Base-by-base conservation (phyloP, 2,329 filamentous ascomycete genomes). In the Neurospora crassa region DNA sequence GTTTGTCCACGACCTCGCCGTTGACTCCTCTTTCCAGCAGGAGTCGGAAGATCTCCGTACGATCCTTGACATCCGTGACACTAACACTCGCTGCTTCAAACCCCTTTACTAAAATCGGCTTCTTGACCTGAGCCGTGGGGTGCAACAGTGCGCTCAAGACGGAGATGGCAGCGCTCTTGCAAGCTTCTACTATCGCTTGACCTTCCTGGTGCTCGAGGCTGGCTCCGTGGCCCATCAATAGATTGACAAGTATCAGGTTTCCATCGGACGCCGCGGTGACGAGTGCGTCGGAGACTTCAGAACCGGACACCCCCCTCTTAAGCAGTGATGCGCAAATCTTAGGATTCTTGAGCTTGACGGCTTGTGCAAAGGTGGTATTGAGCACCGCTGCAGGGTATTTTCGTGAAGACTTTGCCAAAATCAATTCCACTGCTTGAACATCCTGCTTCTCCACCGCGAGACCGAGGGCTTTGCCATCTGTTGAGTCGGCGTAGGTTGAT, bases 51-150 rank as follows among this genome's bases (percentile, higher is more conserved):
- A 89, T 80, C 29, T 81, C 81, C 0, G 83, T 83, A 2, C 86
- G 80, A 47, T 81, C 83, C 69, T 81, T 81, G 5, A 89, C 77
- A 71, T 88, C 84, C 1, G 83, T 78, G 1, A 88, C 80, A 69
- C 86, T 83, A 16, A 63, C 53, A 0, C 84, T 87, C 0, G 87
- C 86, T 2, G 86, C 86, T 72, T 88, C 84, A 67, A 89, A 89
- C 0, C 84, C 86, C 47, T 82, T 81, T 40, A 84, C 81, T 3
- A 89, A 77, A 0, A 83, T 86, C 7, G 78, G 76, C 68, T 81
- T 81, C 12, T 80, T 81, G 0, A 83, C 77, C 4, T 81, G 76
- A 0, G 75, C 77, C 34, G 82, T 80, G 1, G 82, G 81, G 34
- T 79, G 81, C 0, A 89, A 78, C 0, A 89, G 78, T 77, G 88